These are phyloP conservation scores for Nitzschia sp. DNA, from an alignment of 108 stramenopile genomes.

Conservation along the genomic window DNA sequence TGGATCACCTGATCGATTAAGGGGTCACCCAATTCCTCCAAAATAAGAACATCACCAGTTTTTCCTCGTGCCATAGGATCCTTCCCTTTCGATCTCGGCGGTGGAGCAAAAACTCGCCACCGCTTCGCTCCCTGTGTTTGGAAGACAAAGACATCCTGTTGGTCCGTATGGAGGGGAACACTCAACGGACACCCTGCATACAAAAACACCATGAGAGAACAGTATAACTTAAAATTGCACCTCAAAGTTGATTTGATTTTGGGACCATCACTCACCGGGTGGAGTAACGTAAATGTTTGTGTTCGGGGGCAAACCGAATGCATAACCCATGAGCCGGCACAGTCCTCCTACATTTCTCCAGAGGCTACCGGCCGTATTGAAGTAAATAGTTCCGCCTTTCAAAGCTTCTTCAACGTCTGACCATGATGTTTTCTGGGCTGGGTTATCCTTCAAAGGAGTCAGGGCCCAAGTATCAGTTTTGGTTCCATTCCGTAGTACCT, in stretches of 20 bases:
- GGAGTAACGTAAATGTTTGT: constrained; percentile 89
- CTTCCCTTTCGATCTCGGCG: constrained; percentile 46
- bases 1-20: constrained; percentile 62
- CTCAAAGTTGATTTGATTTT: not conserved
- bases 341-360: constrained; percentile 78
- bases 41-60: constrained; percentile 66
- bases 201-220: constrained; percentile 27
- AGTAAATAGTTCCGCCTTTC: constrained; percentile 80
- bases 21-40: constrained; percentile 45
- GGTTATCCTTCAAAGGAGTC: constrained; percentile 6
- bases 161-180: constrained; percentile 90
- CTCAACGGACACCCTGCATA: constrained; percentile 38
- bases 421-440: not conserved
- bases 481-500: constrained; percentile 27
- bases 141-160: constrained; percentile 90
- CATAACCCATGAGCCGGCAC: constrained; percentile 74
- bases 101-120: constrained; percentile 75
- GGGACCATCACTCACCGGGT: constrained; percentile 45
- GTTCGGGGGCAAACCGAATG: constrained; percentile 68
- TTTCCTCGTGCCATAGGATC: constrained; percentile 93
- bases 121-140: constrained; percentile 87
- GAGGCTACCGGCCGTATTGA: constrained; percentile 81
- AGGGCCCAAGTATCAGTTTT: constrained; percentile 29
- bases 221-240: not conserved
- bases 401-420: constrained; percentile 59